Evolutionary conservation across 2,329 filamentous ascomycete genomes (phyloP), one percentile per base, ranked within the genome.

Genomic region (Pseudopyrenochaeta lycopersici): DNA sequence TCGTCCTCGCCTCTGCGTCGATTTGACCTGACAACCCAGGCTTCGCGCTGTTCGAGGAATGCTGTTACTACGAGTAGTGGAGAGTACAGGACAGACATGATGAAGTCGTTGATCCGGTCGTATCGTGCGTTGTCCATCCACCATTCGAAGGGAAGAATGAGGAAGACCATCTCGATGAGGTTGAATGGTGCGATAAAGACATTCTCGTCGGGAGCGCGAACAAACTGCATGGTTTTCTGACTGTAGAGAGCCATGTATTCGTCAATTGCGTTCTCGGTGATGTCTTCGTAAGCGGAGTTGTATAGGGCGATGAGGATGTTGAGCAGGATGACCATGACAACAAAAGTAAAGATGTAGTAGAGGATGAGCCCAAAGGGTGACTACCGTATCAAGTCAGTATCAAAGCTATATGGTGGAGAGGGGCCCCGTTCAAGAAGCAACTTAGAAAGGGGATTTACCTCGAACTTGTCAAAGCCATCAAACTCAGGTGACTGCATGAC

Each of bases 151-250:
- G 91, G 91, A 0, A 96, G 70, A 33, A 90, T 85, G 2, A 97
- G 84, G 56, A 85, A 80, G 56, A 97, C 82, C 15, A 98, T 88
- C 74, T 99, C 95, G 55, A 99, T 85, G 2, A 99, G 83, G 74
- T 99, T 99, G 77, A 99, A 90, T 0, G 95, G 95, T 0, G 95
- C 88, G 68, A 99, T 97, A 77, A 95, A 99, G 49, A 99, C 95
- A 65, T 99, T 99, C 76, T 99, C 95, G 67, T 99, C 95, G 0
- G 95, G 95, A 0, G 95, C 95, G 43, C 95, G 91, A 15, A 98
- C 91, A 68, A 97, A 99, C 68, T 96, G 92, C 84, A 98, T 91
- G 0, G 95, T 97, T 77, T 97, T 97, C 64, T 96, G 90, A 0
- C 91, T 85, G 77, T 97, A 97, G 3, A 98, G 85, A 0, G 92